Base-by-base conservation (phyloP, 306 rosid genomes). In the Quillaja saponaria region DNA sequence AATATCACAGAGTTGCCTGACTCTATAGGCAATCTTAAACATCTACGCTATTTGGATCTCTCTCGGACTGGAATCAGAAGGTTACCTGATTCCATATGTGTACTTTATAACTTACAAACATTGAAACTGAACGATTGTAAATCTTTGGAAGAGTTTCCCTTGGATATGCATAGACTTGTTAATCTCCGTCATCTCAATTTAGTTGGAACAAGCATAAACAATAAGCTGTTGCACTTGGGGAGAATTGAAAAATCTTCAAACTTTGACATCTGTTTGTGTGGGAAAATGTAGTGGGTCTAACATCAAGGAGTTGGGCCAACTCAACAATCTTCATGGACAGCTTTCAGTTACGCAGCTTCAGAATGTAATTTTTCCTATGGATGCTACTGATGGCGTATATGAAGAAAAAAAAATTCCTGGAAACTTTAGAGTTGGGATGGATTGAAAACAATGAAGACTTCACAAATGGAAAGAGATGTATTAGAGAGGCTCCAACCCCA, bases 1-100 rank as follows among this genome's bases (percentile, higher is more conserved):
- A 9, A 11, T 1, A 13, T 71, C 13, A 1, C 11, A 0, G 9
- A 54, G 12, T 38, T 79, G 14, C 68, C 64, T 0, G 7, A 66
- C 1, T 28, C 66, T 7, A 4, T 79, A 6, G 50, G 58, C 8
- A 10, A 55, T 4, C 15, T 78, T 34, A 59, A 53, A 8, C 67
- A 67, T 52, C 40, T 68, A 4, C 56, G 74, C 14, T 72, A 80
- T 34, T 52, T 76, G n/a, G 50, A 80, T 3, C 4, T 61, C 7
- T 55, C 74, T 17, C 0, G 4, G 0, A 68, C 53, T 9, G 0
- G 0, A 0, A 8, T 80, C 4, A 17, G 0, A 44, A 4, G 1
- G 3, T 6, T 80, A 0, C 79, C 77, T 0, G 6, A 65, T n/a
- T 68, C 73, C 6, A 9, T 50, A 21, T 33, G 79, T 52, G 4